Evolutionary conservation across 257 asterid genomes (phyloP).

Genomic region (Handroanthus guayacan): DNA sequence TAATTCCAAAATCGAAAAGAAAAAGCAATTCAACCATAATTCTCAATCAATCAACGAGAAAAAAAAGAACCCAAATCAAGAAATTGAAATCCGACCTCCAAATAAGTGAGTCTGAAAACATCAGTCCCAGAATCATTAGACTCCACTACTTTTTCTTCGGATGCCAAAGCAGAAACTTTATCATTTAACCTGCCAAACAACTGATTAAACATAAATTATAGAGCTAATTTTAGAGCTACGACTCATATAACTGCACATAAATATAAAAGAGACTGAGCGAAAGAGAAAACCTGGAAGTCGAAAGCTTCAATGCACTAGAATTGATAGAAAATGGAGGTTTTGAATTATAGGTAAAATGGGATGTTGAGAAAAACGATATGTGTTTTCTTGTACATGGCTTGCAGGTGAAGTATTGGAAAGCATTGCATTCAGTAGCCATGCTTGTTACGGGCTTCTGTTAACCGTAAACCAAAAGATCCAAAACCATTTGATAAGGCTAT

Average conservation of each 20-base stretch:
- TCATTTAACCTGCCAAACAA: constrained; percentile 49
- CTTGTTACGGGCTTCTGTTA: constrained; percentile 1
- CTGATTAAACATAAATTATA: constrained; percentile 11
- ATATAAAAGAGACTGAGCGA: background rate
- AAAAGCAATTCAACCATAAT: background rate
- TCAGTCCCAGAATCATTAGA: constrained; percentile 55
- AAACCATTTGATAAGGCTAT: background rate
- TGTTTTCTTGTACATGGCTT: constrained; percentile 46
- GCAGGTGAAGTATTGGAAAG: constrained; percentile 47
- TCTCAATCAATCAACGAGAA: background rate
- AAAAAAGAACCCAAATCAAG: constrained; percentile 15
- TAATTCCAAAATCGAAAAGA: constrained; percentile 32
- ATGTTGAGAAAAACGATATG: constrained; percentile 36
- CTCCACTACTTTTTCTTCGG: constrained; percentile 58
- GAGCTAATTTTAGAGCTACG: background rate
- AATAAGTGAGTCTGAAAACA: constrained; percentile 79
- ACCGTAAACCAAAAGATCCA: background rate
- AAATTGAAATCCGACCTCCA: constrained; percentile 73
- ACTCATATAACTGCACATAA: background rate
- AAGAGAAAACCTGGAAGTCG: constrained; percentile 50
- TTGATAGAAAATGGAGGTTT: constrained; percentile 36
- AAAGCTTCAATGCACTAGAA: constrained; percentile 50
- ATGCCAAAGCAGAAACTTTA: constrained; percentile 60
- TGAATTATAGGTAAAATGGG: constrained; percentile 44
- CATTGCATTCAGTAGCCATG: constrained; percentile 66